Conservation (phyloP, 768 basidiomycete genomes). For the Chiua virens region DNA sequence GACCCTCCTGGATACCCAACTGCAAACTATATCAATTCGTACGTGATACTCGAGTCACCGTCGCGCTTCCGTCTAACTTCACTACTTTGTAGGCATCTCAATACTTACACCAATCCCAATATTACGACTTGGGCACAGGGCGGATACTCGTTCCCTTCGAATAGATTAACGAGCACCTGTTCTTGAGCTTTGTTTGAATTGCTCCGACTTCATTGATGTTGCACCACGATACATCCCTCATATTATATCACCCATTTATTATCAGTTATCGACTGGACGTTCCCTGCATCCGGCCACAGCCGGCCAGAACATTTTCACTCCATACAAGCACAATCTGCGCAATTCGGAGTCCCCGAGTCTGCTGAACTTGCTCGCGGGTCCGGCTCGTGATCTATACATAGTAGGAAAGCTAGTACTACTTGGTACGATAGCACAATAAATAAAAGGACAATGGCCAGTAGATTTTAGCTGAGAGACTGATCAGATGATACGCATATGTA, state of each 20-base stretch:
- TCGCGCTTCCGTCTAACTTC: slow-evolving; percentile 5
- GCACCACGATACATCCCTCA: slow-evolving; percentile 16
- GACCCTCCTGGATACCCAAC: slow-evolving; percentile 81
- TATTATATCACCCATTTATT: slow-evolving; percentile 30
- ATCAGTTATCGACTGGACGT: slow-evolving; percentile 23
- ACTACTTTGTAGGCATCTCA: slow-evolving; percentile 30
- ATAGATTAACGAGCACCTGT: slow-evolving; percentile 36
- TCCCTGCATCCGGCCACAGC: background rate
- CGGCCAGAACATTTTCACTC: slow-evolving; percentile 11
- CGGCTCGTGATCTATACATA: slow-evolving; percentile 2
- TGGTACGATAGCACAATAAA: slow-evolving; percentile 4
- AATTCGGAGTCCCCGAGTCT: background rate
- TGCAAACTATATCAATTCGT: slow-evolving; percentile 72
- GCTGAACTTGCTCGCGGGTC: background rate
- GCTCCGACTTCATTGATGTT: slow-evolving; percentile 8
- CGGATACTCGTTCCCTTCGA: slow-evolving; percentile 74
- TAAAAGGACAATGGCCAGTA: slow-evolving; percentile 1
- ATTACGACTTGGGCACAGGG: slow-evolving; percentile 83
- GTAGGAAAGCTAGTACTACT: background rate
- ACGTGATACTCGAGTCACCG: slow-evolving; percentile 16
- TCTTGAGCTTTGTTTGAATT: slow-evolving; percentile 14
- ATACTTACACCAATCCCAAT: slow-evolving; percentile 78
- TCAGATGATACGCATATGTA: background rate
- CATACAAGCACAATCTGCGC: slow-evolving; percentile 9
- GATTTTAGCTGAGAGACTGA: too few relatives aligned